Percentiles rank a stretch among this genome's conserved stretches.
Evolutionary conservation across 768 basidiomycete genomes (phyloP).

Genomic region (Multifurca ochricompacta): DNA sequence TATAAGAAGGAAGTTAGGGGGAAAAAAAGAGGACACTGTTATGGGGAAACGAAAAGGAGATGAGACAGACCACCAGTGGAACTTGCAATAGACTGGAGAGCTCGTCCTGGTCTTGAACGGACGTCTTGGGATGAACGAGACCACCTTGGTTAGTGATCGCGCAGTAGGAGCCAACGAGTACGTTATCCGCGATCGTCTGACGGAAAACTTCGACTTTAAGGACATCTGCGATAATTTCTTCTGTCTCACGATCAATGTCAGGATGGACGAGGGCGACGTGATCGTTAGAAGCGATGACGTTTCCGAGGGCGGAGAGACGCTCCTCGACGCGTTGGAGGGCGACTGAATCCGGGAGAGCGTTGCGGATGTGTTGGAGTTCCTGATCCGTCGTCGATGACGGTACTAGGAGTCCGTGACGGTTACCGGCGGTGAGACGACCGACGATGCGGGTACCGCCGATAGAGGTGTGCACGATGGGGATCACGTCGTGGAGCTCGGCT

Average conservation of each 20-base stretch:
- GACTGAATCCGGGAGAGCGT: slow-evolving; percentile 88
- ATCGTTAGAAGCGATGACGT: slow-evolving; percentile 98
- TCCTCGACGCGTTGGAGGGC: slow-evolving; percentile 96
- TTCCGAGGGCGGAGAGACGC: slow-evolving; percentile 92
- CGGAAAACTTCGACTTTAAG: slow-evolving; percentile 99
- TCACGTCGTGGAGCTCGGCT: slow-evolving; percentile 83
- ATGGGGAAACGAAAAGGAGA: background rate
- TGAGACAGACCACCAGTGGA: slow-evolving; percentile 75
- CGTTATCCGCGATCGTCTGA: slow-evolving; percentile 95
- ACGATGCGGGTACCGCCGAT: slow-evolving; percentile 93
- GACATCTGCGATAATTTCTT: slow-evolving; percentile 99
- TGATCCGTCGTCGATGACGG: slow-evolving; percentile 96
- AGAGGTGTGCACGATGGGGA: slow-evolving; percentile 94
- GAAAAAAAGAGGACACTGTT: background rate
- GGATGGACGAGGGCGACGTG: slow-evolving; percentile 98
- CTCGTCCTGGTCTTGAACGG: slow-evolving; percentile 96
- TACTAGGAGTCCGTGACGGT: slow-evolving; percentile 94
- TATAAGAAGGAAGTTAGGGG: slow-evolving; percentile 30
- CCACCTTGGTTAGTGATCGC: slow-evolving; percentile 96
- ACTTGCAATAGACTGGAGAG: slow-evolving; percentile 89
- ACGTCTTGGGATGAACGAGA: slow-evolving; percentile 95
- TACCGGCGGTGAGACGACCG: slow-evolving; percentile 92
- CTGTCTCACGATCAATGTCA: slow-evolving; percentile 95
- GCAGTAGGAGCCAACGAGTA: slow-evolving; percentile 94
- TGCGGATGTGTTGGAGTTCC: slow-evolving; percentile 95